These are phyloP conservation scores for Chondrostereum purpureum DNA, from an alignment of 1,284 basidiomycete species.

Conservation along the genomic window DNA sequence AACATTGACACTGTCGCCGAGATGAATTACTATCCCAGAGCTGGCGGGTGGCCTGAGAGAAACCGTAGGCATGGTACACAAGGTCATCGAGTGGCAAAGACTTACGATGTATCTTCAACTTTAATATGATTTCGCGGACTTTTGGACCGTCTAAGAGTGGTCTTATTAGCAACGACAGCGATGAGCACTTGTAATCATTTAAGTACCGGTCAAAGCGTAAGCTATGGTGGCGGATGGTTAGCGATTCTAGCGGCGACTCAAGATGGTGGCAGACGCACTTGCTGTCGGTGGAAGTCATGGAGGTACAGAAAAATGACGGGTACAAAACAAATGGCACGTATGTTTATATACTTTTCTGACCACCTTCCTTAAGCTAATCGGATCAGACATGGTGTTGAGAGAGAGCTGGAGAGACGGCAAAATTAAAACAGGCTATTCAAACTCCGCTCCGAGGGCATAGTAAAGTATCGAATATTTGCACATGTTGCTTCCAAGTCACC, in stretches of 20 bases:
- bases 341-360: background rate
- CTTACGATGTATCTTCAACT: too few relatives aligned
- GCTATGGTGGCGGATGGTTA: background rate
- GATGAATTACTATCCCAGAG: too few relatives aligned
- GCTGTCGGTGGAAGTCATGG: background rate
- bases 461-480: too few relatives aligned
- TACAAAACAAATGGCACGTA: background rate
- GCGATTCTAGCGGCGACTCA: too few relatives aligned
- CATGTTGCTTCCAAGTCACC: background rate
- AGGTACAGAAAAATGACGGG: background rate
- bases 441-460: background rate
- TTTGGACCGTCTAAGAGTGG: background rate
- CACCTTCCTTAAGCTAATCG: background rate
- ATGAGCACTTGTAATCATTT: too few relatives aligned
- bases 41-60: too few relatives aligned
- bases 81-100: too few relatives aligned
- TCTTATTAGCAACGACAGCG: too few relatives aligned
- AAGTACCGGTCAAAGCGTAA: background rate
- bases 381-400: background rate
- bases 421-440: background rate
- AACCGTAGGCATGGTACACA: too few relatives aligned
- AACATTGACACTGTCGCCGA: too few relatives aligned
- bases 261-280: background rate
- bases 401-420: background rate
- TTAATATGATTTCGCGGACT: background rate